These are phyloP conservation scores for Elaeis oleifera DNA, from an alignment of 202 grass and related monocot species.

Conservation along the genomic window DNA sequence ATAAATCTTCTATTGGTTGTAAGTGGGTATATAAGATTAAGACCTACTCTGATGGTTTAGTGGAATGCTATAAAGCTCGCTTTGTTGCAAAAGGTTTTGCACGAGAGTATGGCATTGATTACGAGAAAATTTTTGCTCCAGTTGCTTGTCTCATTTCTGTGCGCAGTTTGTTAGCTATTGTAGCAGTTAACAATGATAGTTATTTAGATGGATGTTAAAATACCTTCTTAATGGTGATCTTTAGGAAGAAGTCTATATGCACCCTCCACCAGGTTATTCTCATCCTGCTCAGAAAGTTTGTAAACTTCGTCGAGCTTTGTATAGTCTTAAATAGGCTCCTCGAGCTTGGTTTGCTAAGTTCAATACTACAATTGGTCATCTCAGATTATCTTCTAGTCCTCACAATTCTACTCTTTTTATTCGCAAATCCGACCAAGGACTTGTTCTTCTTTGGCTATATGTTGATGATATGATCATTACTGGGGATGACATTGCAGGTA, in stretches of 20 bases:
- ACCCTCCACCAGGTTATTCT: no score
- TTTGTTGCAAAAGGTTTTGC: neutral
- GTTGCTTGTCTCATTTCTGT: neutral
- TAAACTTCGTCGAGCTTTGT: no score
- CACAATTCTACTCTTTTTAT: slow-evolving; percentile 1
- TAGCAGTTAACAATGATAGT: neutral
- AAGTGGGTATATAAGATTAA: slow-evolving; percentile 25
- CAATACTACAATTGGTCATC: neutral
- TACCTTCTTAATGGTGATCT: neutral
- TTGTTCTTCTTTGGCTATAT: neutral
- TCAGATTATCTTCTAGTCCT: neutral
- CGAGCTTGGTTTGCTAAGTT: no score
- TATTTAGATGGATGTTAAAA: slow-evolving; percentile 7
- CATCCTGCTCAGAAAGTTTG: no score
- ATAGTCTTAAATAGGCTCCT: no score
- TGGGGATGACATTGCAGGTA: neutral
- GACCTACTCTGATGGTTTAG: neutral
- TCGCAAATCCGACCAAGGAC: no score
- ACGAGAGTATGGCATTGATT: neutral
- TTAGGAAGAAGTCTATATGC: no score
- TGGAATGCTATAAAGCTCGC: slow-evolving; percentile 18
- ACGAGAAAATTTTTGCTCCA: neutral
- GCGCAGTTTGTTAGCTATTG: neutral
- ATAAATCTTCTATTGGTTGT: neutral
- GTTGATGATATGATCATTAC: neutral